A percentile compares a stretch with the other conserved stretches of the same genome.
Conservation (phyloP, 2,329 filamentous ascomycete genomes). For the Talaromyces sp. region DNA sequence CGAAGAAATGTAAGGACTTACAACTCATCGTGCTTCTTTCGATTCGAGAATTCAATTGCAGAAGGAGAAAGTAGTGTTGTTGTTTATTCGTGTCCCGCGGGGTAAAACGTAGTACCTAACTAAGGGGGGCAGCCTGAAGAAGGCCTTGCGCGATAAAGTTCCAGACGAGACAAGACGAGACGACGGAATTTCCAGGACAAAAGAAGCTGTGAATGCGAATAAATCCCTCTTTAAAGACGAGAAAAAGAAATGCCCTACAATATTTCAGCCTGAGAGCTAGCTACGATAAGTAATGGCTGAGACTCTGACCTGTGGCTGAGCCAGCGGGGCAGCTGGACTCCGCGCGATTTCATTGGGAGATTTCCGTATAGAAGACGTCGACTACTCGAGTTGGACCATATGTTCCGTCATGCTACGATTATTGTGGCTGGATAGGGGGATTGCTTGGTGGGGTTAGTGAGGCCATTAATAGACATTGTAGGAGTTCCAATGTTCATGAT, state of each 20-base stretch:
- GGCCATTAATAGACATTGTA: background rate
- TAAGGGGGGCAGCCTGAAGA: too few relatives aligned
- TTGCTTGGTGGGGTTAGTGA: background rate
- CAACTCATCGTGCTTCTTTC: constrained; percentile 11
- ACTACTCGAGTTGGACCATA: too few relatives aligned
- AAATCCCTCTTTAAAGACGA: too few relatives aligned
- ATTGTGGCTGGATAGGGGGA: background rate
- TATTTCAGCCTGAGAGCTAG: background rate
- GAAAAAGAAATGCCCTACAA: too few relatives aligned
- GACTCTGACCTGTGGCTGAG: constrained; percentile 13
- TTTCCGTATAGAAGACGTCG: background rate
- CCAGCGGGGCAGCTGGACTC: constrained; percentile 11
- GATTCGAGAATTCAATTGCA: background rate
- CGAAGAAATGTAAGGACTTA: constrained; percentile 1
- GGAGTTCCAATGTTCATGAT: background rate
- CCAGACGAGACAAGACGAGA: too few relatives aligned
- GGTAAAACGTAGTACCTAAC: too few relatives aligned
- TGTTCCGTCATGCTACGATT: background rate
- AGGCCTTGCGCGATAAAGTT: too few relatives aligned
- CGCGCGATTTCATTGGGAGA: background rate
- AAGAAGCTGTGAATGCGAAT: background rate
- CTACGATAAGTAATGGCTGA: background rate
- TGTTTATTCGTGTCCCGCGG: background rate
- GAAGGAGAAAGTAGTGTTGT: background rate
- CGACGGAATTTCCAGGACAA: too few relatives aligned